A percentile compares a stretch with the other conserved stretches of the same genome.
Conservation (phyloP, 2,329 filamentous ascomycete genomes). For the Thielaviopsis populi region DNA sequence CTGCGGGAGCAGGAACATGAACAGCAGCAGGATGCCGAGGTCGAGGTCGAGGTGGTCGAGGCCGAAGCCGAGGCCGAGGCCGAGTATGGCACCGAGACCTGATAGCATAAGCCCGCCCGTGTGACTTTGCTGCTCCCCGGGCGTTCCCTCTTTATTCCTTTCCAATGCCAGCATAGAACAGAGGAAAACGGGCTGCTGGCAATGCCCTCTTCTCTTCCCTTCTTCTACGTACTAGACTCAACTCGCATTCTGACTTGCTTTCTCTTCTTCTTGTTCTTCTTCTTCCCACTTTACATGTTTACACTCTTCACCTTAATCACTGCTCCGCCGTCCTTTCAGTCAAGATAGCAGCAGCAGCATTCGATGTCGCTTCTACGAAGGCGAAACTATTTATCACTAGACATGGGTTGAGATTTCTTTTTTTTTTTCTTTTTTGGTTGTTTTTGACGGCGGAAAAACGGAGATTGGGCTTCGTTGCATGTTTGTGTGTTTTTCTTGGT, state of each 20-base stretch:
- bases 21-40: no score
- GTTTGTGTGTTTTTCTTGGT: background rate
- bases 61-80: background rate
- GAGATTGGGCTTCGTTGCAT: background rate
- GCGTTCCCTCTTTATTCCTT: background rate
- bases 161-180: background rate
- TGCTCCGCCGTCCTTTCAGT: background rate
- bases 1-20: constrained; percentile 21
- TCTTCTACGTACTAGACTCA: background rate
- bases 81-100: background rate
- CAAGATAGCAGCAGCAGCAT: background rate
- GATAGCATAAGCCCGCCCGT: background rate
- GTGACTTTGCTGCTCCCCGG: background rate
- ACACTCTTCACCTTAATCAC: background rate
- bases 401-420: background rate
- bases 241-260: background rate
- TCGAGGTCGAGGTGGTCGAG: background rate
- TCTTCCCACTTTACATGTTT: background rate
- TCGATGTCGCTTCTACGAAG: background rate
- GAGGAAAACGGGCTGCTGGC: background rate
- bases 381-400: background rate
- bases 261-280: no score
- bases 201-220: background rate
- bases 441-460: background rate
- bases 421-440: no score